Evolutionary conservation across 306 rosid species (phyloP).

Genomic region (Boehmeria nivea): DNA sequence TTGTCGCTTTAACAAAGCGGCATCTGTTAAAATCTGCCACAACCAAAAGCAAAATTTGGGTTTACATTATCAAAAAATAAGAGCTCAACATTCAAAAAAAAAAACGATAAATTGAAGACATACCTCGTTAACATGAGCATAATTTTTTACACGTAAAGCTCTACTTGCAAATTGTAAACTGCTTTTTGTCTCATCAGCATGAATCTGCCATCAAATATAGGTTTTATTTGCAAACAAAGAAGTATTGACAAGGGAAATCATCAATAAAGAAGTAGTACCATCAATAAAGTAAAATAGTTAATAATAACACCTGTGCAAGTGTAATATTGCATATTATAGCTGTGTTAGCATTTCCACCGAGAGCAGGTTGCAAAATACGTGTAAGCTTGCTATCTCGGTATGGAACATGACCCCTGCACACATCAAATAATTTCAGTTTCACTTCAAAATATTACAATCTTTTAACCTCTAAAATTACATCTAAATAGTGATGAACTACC

Average conservation of each 20-base stretch:
- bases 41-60: constrained; percentile 16
- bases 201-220: constrained; percentile 72
- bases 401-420: constrained; percentile 90
- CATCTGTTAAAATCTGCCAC: constrained; percentile 89
- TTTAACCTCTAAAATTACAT: constrained; percentile 7
- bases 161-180: constrained; percentile 98
- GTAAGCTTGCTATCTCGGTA: constrained; percentile 98
- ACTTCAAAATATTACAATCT: constrained; percentile 14
- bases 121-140: constrained; percentile 97
- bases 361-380: constrained; percentile 88
- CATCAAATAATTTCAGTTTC: constrained; percentile 14
- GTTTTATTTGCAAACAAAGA: no score
- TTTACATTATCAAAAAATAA: constrained; percentile 15
- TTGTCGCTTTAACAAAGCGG: constrained; percentile 95
- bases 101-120: constrained; percentile 22
- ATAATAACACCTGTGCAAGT: constrained; percentile 65
- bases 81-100: constrained; percentile 11
- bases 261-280: neutral
- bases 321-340: constrained; percentile 95
- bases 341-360: constrained; percentile 95
- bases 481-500: constrained; percentile 46
- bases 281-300: neutral
- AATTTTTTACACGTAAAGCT: constrained; percentile 88
- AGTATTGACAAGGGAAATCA: neutral
- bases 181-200: constrained; percentile 94